phyloP scores from a whole-genome alignment of 257 asterid species.

The Primulina eburnea region DNA sequence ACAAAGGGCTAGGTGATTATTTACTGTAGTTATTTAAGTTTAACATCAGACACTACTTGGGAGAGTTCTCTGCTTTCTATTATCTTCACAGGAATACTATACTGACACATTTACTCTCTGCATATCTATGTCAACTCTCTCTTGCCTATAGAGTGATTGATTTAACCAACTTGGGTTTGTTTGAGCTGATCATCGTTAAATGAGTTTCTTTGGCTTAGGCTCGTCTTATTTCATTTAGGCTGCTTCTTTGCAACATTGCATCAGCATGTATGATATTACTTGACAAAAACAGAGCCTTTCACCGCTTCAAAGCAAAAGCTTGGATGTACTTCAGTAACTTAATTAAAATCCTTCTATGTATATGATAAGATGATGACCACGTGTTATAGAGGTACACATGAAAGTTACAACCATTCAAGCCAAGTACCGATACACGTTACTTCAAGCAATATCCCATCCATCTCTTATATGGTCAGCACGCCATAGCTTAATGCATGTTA shows the following conservation, averaged over 20 bases:
- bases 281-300: not conserved
- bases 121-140: not conserved
- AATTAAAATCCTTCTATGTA: not conserved
- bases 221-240: not conserved
- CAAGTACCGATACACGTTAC: not conserved
- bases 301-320: not conserved
- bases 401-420: not conserved
- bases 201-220: not conserved
- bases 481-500: not conserved
- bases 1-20: conserved; percentile 74
- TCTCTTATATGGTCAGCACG: not conserved
- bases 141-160: not conserved
- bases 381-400: not conserved
- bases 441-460: not conserved
- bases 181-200: no score
- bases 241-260: not conserved
- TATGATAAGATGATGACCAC: not conserved
- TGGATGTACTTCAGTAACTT: not conserved
- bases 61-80: not conserved
- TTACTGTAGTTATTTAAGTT: not conserved
- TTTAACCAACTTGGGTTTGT: not conserved
- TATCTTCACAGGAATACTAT: not conserved
- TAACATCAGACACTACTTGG: not conserved
- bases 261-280: not conserved
- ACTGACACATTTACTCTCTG: not conserved